Evolutionary conservation across 129 eudicot species (phyloP).

Genomic region (Sambucus nigra): DNA sequence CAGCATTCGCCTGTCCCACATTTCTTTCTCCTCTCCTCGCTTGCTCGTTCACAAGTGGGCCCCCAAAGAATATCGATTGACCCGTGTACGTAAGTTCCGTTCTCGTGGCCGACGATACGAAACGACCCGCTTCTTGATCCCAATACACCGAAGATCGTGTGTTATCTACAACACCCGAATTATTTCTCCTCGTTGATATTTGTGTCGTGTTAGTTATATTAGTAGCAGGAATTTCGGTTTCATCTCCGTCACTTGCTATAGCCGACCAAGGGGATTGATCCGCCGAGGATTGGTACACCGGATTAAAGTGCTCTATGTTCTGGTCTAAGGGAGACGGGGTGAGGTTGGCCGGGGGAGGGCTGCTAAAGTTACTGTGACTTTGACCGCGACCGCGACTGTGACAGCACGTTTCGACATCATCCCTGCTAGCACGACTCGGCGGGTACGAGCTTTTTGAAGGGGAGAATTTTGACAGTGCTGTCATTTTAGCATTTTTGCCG

Average conservation of each 20-base stretch:
- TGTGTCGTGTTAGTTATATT: slow-evolving; percentile 7
- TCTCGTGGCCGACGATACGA: slow-evolving; percentile 55
- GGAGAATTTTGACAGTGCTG: slow-evolving; percentile 8
- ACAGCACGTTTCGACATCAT: slow-evolving; percentile 54
- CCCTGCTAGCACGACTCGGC: slow-evolving; percentile 76
- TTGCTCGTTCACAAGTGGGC: slow-evolving; percentile 59
- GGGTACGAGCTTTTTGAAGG: slow-evolving; percentile 71
- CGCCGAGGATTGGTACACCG: slow-evolving; percentile 64
- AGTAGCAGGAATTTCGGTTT: slow-evolving; percentile 7
- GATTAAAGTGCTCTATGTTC: slow-evolving; percentile 46
- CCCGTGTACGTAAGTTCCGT: slow-evolving; percentile 85
- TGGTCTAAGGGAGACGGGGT: slow-evolving; percentile 34
- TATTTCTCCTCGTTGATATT: slow-evolving; percentile 29
- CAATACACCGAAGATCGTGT: slow-evolving; percentile 52
- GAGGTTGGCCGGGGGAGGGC: slow-evolving; percentile 49
- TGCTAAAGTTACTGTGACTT: slow-evolving; percentile 66
- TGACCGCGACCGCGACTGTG: too few relatives aligned
- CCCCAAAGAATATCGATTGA: slow-evolving; percentile 83
- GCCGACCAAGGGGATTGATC: slow-evolving; percentile 67
- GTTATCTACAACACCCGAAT: slow-evolving; percentile 22
- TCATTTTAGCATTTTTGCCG: slow-evolving; percentile 14
- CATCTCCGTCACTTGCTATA: slow-evolving; percentile 16
- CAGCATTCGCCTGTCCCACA: slow-evolving; percentile 11
- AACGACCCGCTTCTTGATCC: slow-evolving; percentile 86
- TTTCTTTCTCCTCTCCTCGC: slow-evolving; percentile 25